Percentiles rank a stretch among this genome's conserved stretches.
Conservation (phyloP, 2,329 filamentous ascomycete species). For the Penicillium janthinellum region DNA sequence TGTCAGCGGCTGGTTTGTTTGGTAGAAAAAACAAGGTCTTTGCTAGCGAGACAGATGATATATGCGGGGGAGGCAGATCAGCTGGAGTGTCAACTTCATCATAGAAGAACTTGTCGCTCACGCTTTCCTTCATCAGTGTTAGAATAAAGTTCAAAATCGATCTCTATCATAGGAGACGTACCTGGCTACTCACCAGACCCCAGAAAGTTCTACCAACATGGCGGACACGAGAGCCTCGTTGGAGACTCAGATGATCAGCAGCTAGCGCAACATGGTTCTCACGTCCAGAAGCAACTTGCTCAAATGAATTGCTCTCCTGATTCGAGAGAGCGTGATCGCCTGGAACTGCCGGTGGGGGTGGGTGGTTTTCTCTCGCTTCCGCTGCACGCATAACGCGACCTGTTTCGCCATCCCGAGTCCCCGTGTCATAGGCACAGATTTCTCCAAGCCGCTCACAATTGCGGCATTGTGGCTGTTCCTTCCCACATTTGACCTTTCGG, state of each 20-base stretch:
- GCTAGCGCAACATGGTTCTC: background rate
- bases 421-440: slow-evolving; percentile 8
- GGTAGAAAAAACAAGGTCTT: slow-evolving; percentile 2
- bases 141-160: background rate
- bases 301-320: background rate
- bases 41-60: background rate
- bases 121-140: background rate
- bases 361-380: background rate
- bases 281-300: background rate
- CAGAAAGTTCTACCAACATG: slow-evolving; percentile 11
- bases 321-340: background rate
- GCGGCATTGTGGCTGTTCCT: slow-evolving; percentile 8
- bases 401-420: slow-evolving; percentile 2
- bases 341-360: background rate
- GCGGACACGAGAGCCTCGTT: background rate
- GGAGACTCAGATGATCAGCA: background rate
- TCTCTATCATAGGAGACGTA: background rate
- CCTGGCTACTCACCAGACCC: slow-evolving; percentile 8
- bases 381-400: slow-evolving; percentile 1
- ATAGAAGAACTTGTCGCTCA: slow-evolving; percentile 8
- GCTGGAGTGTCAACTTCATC: background rate
- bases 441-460: slow-evolving; percentile 6
- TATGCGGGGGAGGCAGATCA: slow-evolving; percentile 2
- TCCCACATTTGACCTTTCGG: slow-evolving; percentile 10
- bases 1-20: background rate